phyloP scores from a whole-genome alignment of 805 yeast species.

The Starmerella riodocensis region DNA sequence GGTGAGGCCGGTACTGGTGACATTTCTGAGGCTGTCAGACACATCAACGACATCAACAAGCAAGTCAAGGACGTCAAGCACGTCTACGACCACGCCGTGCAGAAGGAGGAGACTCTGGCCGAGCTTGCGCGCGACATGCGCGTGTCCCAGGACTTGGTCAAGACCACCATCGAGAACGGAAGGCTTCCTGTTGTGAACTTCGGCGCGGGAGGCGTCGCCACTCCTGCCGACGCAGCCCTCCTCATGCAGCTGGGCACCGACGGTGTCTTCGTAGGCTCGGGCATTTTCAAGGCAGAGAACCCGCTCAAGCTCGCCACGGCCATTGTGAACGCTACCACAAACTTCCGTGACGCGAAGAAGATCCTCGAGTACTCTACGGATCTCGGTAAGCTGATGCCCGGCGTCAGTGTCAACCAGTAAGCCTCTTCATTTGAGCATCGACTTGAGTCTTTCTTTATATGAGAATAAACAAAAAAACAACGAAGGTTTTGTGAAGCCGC shows the following conservation, averaged over 20 bases:
- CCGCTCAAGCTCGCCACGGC: conserved; percentile 64
- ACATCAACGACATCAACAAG: conserved; percentile 46
- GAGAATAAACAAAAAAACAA: too few species aligned
- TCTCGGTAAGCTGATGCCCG: conserved; percentile 67
- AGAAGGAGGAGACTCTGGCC: conserved; percentile 25
- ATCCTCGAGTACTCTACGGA: conserved; percentile 54
- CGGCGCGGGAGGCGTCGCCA: conserved; percentile 82
- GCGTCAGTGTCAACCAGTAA: conserved; percentile 40
- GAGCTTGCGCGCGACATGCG: conserved; percentile 43
- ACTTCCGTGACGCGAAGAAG: conserved; percentile 46
- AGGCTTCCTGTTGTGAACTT: conserved; percentile 71
- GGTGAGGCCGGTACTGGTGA: conserved; percentile 90
- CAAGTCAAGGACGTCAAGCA: conserved; percentile 36
- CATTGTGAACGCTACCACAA: conserved; percentile 67
- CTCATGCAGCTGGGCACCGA: conserved; percentile 73
- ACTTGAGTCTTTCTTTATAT: too few species aligned
- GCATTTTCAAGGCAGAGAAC: conserved; percentile 60
- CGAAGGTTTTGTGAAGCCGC: too few species aligned
- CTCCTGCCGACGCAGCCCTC: conserved; percentile 78
- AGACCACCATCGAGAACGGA: conserved; percentile 37
- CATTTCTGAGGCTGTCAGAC: conserved; percentile 68
- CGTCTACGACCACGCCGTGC: conserved; percentile 22
- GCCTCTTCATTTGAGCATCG: not conserved
- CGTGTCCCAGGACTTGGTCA: conserved; percentile 44
- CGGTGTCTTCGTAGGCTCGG: conserved; percentile 67